phyloP scores from a whole-genome alignment of 2,329 filamentous ascomycete species.

The Fusarium tricinctum region DNA sequence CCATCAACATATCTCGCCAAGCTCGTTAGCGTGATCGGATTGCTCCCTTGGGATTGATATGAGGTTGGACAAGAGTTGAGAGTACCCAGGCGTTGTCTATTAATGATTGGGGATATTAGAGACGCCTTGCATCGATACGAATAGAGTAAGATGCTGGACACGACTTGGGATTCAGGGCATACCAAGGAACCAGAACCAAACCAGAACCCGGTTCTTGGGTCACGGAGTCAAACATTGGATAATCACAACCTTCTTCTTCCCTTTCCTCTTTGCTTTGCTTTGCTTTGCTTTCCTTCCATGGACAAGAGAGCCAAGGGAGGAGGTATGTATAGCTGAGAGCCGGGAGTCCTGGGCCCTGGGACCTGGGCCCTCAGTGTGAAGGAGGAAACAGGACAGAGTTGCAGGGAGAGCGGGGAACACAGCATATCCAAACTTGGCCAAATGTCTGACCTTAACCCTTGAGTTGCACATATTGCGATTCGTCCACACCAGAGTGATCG shows the following conservation, averaged over 20 bases:
- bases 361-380: background rate
- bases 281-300: conserved; percentile 24
- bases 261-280: conserved; percentile 18
- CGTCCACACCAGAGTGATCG: conserved; percentile 13
- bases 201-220: conserved; percentile 32
- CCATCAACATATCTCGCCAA: conserved; percentile 36
- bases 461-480: conserved; percentile 19
- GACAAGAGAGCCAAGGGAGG: conserved; percentile 16
- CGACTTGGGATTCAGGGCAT: background rate
- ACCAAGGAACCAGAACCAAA: too few species aligned
- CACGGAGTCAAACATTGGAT: conserved; percentile 10
- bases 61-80: conserved; percentile 27
- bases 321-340: conserved; percentile 28
- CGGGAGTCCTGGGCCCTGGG: conserved; percentile 2
- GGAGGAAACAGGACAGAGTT: conserved; percentile 18
- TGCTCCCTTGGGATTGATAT: conserved; percentile 29
- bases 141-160: background rate
- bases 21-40: conserved; percentile 21
- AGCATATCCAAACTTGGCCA: conserved; percentile 4
- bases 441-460: conserved; percentile 28
- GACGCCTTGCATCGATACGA: conserved; percentile 3
- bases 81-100: background rate
- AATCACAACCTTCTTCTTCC: background rate
- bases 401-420: conserved; percentile 41
- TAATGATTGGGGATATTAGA: background rate